Conservation (phyloP, 2,329 filamentous ascomycete genomes). For the Monosporascus ibericus region DNA sequence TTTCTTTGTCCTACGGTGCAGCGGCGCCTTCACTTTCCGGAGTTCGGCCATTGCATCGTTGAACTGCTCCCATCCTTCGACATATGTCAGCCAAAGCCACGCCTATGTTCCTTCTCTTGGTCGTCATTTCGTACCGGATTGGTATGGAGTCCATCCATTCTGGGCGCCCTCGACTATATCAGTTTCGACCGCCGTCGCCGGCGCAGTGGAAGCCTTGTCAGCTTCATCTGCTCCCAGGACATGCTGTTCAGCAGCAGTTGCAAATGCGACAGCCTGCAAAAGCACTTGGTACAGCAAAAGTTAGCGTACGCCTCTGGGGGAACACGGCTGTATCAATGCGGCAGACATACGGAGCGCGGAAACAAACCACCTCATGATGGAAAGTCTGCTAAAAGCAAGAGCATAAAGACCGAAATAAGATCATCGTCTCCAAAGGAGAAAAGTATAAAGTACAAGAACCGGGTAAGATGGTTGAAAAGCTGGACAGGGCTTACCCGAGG, state of each 20-base stretch:
- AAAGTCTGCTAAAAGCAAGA: constrained; percentile 25
- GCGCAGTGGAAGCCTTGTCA: constrained; percentile 11
- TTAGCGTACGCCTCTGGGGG: constrained; percentile 1
- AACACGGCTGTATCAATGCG: constrained; percentile 3
- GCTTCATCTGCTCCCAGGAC: constrained; percentile 15
- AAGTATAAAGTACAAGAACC: constrained; percentile 1
- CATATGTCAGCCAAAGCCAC: constrained; percentile 5
- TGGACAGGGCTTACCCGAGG: too few species aligned
- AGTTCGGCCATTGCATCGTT: constrained; percentile 46
- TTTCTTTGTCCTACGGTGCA: constrained; percentile 37
- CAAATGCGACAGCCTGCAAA: constrained; percentile 21
- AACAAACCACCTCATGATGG: constrained; percentile 25
- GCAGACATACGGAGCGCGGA: constrained; percentile 23
- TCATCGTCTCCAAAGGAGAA: constrained; percentile 22
- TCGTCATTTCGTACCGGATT: constrained; percentile 21
- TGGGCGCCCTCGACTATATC: constrained; percentile 17
- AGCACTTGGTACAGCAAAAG: constrained; percentile 17
- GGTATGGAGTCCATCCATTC: constrained; percentile 25
- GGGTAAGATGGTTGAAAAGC: background rate
- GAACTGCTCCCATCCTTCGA: constrained; percentile 45
- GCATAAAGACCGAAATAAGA: constrained; percentile 16
- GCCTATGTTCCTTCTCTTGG: background rate
- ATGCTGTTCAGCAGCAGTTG: constrained; percentile 22
- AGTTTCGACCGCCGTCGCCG: constrained; percentile 17
- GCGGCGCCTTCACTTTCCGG: constrained; percentile 40